Evolutionary conservation across 116 monocot genomes (phyloP), one percentile per base, ranked within the genome.

Genomic region (Phalaenopsis hybrid): DNA sequence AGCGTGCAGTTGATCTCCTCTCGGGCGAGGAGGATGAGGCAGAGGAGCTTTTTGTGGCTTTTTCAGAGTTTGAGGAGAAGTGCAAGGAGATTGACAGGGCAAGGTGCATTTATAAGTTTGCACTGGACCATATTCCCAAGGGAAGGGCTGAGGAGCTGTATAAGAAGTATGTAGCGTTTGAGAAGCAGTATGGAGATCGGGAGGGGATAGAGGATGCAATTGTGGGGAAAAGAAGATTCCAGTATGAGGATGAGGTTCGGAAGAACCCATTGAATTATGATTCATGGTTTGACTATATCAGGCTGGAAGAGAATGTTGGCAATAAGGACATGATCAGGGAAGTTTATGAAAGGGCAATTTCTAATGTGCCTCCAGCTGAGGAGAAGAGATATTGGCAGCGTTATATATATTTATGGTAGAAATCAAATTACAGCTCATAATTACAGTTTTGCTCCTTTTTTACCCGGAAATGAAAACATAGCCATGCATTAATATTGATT

Each of bases 341-440:
- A 81, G 89, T 96, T 0, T 96, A 94, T 75, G 96, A 96, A 84
- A 85, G 92, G 44, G 89, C 96, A 8, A 96, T 96, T 61, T 80
- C 91, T 0, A 92, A 94, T 85, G 82, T 96, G 65, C 96, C 96
- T 1, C 96, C 96, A 0, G 96, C 94, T 10, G 94, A 92, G 82
- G 96, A 96, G 91, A 96, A 96, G 82, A 81, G 92, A 31, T 96
- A 96, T 75, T 96, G 96, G 96, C 90, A 92, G 74, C 81, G 96
- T 37, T 96, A 96, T 70, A 96, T 96, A 21, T 96, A 96, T 68
- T 81, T 96, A 23, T 96, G 96, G 88, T 88, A 81, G 28, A 49
- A 77, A 75, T 45, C 41, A 73, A n/a, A 65, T 8, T 9, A 20
- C 65, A 21, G 7, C n/a, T 12, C 25, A 23, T 65, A 21, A 9